Evolutionary conservation across 352 stramenopile species (phyloP), one percentile per base, ranked within the genome.

Genomic region (Phytopythium helicoides): DNA sequence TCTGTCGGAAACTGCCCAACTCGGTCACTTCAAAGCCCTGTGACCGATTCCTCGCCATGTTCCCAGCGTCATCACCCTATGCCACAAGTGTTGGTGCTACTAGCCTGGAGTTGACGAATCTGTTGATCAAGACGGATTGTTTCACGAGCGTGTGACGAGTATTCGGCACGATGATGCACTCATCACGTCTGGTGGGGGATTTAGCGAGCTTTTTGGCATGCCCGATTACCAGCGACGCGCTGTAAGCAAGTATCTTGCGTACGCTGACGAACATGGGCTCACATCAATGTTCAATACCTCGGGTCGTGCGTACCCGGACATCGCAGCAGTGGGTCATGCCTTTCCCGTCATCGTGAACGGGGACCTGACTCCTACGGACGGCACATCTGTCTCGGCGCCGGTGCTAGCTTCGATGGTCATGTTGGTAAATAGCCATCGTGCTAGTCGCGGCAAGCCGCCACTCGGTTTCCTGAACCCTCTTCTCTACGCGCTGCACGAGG

Each of bases 151-250:
- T 19, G 79, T 86, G 14, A 86, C 79, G 12, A 81, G 72, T 8
- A 71, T 66, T 3, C 22, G 40, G 16, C 39, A 64, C 19, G 54
- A 73, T 25, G 58, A 63, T 6, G 73, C 73, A n/a, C 60, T 87
- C 12, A 89, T 92, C 60, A 89, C 81, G 12, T 87, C 79, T 3
- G 81, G 81, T n/a, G 76, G 79, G 1, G 81, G 81, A 35, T 92
- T 89, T 40, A 92, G 81, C 42, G 54, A 59, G 12, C 58, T 87
- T 6, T 87, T 76, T 34, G 38, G 57, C 10, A 73, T 73, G 41
- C 76, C 80, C 3, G 38, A 44, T 23, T 87, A 87, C 57, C 74
- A 90, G 36, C 54, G 60, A 12, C 47, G 64, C 11, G 71, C 68
- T 1, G 74, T 86, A 19, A 36, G 39, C 12, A 12, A 49, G 1